phyloP scores from a whole-genome alignment of 192 early-diverging fungal species.

The Backusella liffmaniae region DNA sequence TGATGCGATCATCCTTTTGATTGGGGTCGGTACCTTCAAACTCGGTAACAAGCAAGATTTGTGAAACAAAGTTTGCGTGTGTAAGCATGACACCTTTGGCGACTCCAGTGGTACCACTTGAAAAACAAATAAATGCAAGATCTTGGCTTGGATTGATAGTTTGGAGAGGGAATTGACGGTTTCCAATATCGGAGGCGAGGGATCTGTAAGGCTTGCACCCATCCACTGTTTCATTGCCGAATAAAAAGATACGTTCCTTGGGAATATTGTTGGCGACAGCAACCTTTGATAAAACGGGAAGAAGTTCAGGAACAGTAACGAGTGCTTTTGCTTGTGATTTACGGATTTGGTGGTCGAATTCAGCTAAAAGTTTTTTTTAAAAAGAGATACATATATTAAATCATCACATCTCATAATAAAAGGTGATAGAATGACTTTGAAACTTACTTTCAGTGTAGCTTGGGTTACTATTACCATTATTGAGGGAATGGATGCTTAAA shows the following conservation, averaged over 20 bases:
- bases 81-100: constrained; percentile 86
- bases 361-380: constrained; percentile 3
- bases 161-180: constrained; percentile 14
- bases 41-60: constrained; percentile 54
- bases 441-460: constrained; percentile 7
- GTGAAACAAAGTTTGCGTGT: constrained; percentile 80
- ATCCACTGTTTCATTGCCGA: constrained; percentile 40
- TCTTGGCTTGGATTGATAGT: constrained; percentile 1
- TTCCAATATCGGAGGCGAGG: constrained; percentile 21
- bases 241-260: constrained; percentile 41
- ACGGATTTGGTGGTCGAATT: constrained; percentile 67
- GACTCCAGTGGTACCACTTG: constrained; percentile 59
- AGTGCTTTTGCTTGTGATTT: constrained; percentile 69
- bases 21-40: constrained; percentile 39
- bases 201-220: constrained; percentile 19
- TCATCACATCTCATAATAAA: neutral
- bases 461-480: neutral
- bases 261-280: constrained; percentile 34
- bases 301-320: constrained; percentile 48
- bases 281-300: constrained; percentile 37
- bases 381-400: neutral
- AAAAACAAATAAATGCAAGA: constrained; percentile 68
- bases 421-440: neutral
- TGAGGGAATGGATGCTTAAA: neutral
- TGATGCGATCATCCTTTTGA: constrained; percentile 16